Evolutionary conservation across 768 basidiomycete species (phyloP).

Genomic region (Leccinum obscurum): DNA sequence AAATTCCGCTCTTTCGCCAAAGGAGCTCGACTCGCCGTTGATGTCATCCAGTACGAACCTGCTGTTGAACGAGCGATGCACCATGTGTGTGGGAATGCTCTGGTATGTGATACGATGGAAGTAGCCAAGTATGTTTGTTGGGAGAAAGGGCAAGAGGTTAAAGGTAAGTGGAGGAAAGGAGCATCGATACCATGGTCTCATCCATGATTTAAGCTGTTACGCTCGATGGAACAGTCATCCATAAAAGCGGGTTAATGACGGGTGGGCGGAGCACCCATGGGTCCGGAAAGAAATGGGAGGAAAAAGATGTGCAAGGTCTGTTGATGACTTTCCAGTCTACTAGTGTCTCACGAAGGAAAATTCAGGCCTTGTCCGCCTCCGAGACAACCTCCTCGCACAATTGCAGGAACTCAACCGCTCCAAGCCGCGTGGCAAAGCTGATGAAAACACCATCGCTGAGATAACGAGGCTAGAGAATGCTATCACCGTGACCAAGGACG

Average conservation of each 20-base stretch:
- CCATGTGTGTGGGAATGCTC: constrained; percentile 91
- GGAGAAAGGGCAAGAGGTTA: constrained; percentile 94
- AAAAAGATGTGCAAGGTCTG: constrained; percentile 86
- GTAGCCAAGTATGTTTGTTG: constrained; percentile 89
- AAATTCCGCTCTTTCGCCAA: constrained; percentile 92
- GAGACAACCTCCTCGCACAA: constrained; percentile 21
- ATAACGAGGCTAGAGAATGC: no score
- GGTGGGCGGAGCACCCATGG: constrained; percentile 83
- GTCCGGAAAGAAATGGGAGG: constrained; percentile 89
- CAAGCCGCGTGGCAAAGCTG: no score
- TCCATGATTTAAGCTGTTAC: constrained; percentile 71
- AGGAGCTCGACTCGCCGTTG: constrained; percentile 82
- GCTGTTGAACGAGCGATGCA: constrained; percentile 93
- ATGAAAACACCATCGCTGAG: no score
- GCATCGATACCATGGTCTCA: background rate
- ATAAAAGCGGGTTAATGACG: constrained; percentile 96
- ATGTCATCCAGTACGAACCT: constrained; percentile 81
- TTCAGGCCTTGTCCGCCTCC: constrained; percentile 52
- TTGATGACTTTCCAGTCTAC: constrained; percentile 20
- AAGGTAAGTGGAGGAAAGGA: constrained; percentile 73
- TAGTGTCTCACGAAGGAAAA: constrained; percentile 13
- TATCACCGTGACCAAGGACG: no score
- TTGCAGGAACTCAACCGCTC: no score
- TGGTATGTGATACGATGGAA: constrained; percentile 96
- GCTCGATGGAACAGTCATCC: constrained; percentile 94